Evolutionary conservation across 768 basidiomycete species (phyloP), one percentile per base, ranked within the genome.

Genomic region (Lyophyllum semitale): DNA sequence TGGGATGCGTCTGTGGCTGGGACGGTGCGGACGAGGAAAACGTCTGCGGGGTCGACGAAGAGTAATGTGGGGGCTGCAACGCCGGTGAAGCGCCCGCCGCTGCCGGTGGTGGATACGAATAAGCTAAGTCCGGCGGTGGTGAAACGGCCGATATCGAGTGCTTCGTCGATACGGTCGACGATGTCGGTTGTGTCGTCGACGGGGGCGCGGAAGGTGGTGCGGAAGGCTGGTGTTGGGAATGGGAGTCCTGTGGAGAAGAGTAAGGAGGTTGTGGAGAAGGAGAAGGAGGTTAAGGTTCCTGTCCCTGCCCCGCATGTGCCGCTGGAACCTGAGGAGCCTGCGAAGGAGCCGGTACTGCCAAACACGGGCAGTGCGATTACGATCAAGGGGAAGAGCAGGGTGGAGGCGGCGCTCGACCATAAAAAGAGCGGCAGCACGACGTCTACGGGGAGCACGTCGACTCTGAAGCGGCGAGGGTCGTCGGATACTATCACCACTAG

Each of bases 401-500:
- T 40, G 15, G 60, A 61, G 40, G 48, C 68, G 43, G 20, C 64
- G 47, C 53, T 65, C 49, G 77, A 79, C 20, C 77, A 79, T 67
- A 77, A 72, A 65, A 81, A 79, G 66, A 74, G 71, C 18, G 70
- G 68, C 18, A 82, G 79, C 52, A 76, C 73, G 22, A 61, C 74
- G 23, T 80, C 78, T 42, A 73, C 71, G 22, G 68, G 70, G 22
- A 75, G 81, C 62, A 67, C 68, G 18, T 71, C 73, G 22, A 82
- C 79, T 22, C 63, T 73, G 54, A 74, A 63, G 62, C 70, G 73
- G 63, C 70, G 66, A 48, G 73, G 70, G 32, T 84, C 78, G 49
- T 71, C 71, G 26, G 80, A 82, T 54, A 81, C 80, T 0, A 77
- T 81, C 47, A 77, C 73, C 23, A 72, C 71, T 48, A 58, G 65